These are phyloP conservation scores for Cercospora citrullina DNA, from an alignment of 2,329 filamentous ascomycete species.

Conservation along the genomic window DNA sequence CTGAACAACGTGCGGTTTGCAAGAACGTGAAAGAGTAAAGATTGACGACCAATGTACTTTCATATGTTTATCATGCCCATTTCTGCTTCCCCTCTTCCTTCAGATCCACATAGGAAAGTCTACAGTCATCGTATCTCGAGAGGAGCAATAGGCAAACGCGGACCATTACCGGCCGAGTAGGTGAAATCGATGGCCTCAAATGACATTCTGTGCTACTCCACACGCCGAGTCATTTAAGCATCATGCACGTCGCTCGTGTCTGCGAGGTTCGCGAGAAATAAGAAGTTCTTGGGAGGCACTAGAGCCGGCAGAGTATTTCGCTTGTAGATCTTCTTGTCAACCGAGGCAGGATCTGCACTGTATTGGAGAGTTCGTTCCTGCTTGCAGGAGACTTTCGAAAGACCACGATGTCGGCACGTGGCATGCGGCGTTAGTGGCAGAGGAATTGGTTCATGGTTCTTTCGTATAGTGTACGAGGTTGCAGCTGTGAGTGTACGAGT, in stretches of 20 bases:
- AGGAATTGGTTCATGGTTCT: too few species aligned
- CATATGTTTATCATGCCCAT: too few species aligned
- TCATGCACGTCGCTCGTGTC: not conserved
- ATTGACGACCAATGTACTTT: not conserved
- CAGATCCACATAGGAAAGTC: not conserved
- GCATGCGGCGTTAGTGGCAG: not conserved
- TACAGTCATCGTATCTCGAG: not conserved
- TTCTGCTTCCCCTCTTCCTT: too few species aligned
- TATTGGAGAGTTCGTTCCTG: not conserved
- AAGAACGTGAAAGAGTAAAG: not conserved
- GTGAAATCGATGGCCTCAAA: not conserved
- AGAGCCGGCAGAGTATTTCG: not conserved
- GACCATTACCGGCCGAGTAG: not conserved
- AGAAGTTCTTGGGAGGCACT: not conserved
- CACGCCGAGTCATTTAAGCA: not conserved
- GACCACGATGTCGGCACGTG: not conserved
- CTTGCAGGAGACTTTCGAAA: not conserved
- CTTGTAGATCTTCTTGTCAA: not conserved
- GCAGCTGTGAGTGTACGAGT: not conserved
- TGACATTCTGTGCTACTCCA: not conserved
- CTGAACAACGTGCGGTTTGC: not conserved
- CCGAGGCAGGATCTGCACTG: not conserved
- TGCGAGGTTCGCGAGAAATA: not conserved
- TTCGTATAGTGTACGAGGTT: not conserved
- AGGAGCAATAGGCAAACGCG: not conserved